Evolutionary conservation across 2,329 filamentous ascomycete genomes (phyloP), one percentile per base, ranked within the genome.

Genomic region (Kalmusia sp.): DNA sequence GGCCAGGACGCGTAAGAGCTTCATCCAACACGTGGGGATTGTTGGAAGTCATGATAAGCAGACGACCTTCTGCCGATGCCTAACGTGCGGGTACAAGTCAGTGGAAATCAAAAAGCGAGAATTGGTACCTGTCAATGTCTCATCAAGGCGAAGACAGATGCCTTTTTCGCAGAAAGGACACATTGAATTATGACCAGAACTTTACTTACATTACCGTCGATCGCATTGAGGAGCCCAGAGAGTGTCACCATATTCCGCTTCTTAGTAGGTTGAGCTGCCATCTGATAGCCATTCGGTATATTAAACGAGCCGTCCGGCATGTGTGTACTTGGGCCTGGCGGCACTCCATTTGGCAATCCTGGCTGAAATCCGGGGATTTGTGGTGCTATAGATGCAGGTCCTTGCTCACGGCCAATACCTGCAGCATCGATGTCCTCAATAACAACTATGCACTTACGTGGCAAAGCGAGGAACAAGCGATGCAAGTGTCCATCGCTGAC

Each of bases 371-470:
- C n/a, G n/a, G n/a, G n/a, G n/a, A n/a, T n/a, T n/a, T n/a, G n/a
- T n/a, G 6, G 9, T 28, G 12, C 27, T 6, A 12, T 28, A 28
- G n/a, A 22, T 28, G 38, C 19, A 9, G 47, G 27, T 2, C 33
- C 49, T 37, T 51, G 51, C 49, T 70, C 67, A 27, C 67, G 67
- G 35, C 54, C 61, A 12, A 71, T 65, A 21, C 70, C 69, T 4
- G 69, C 68, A 12, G 69, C 69, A 49, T 79, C 71, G 31, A 70
- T 74, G 49, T 79, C 75, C 54, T 79, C 73, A n/a, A 79, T 57
- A 2, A 79, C 64, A 11, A 79, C 67, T 19, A 79, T 57, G 51
- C 69, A 78, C 41, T 69, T 68, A 4, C 61, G 57, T 11, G 70
- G 72, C n/a, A 79, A 65, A 11, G 61, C 52, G 2, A 61, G 49